These are phyloP conservation scores for Melanopsichium pennsylvanicum DNA, from an alignment of 1,284 basidiomycete species.

Conservation along the genomic window DNA sequence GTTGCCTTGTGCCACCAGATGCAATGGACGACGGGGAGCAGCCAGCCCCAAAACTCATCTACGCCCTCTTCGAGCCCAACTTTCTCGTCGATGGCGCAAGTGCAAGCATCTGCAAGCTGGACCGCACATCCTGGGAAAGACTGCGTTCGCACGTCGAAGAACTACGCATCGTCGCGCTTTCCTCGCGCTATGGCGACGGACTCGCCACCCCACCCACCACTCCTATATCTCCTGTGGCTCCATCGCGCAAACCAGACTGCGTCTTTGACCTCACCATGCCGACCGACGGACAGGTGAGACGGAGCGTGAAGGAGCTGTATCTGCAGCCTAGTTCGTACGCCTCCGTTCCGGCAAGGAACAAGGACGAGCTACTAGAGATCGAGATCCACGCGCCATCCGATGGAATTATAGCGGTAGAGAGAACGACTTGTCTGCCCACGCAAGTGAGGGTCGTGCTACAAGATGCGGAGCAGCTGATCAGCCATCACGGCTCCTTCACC, in stretches of 20 bases:
- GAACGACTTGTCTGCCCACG: constrained; percentile 9
- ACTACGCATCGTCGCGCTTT: constrained; percentile 35
- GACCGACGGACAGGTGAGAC: background rate
- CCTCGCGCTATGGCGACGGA: constrained; percentile 5
- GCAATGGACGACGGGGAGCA: background rate
- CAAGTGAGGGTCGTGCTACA: constrained; percentile 23
- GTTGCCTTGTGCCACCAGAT: background rate
- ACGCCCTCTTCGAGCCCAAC: constrained; percentile 48
- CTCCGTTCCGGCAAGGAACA: constrained; percentile 11
- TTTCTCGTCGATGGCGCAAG: constrained; percentile 31
- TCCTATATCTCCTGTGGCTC: background rate
- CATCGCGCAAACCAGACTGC: constrained; percentile 17
- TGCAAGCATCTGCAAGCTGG: constrained; percentile 15
- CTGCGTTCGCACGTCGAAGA: constrained; percentile 42
- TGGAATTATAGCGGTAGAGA: background rate
- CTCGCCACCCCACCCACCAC: background rate
- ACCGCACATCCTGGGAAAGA: constrained; percentile 39
- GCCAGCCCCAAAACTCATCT: constrained; percentile 6
- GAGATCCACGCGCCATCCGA: constrained; percentile 16
- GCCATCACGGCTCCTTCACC: too few relatives aligned
- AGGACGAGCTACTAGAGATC: constrained; percentile 32
- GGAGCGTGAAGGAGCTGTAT: constrained; percentile 8
- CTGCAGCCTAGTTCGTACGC: constrained; percentile 29
- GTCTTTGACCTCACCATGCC: constrained; percentile 28
- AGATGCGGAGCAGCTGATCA: constrained; percentile 19